These are phyloP conservation scores for Apostasia ramifera DNA, from an alignment of 106 monocot genomes.

Conservation along the genomic window DNA sequence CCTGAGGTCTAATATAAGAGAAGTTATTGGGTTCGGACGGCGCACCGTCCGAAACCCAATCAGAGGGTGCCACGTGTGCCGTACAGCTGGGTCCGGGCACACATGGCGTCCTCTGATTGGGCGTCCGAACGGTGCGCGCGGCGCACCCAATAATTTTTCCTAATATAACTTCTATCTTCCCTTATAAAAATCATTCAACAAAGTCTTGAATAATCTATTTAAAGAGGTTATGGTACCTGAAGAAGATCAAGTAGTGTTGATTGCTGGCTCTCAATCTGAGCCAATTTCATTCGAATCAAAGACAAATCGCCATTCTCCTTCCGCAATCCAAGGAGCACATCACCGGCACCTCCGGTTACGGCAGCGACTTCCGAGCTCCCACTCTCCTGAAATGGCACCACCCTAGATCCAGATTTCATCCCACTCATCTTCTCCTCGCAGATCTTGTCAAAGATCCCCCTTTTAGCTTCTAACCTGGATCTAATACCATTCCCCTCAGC, in stretches of 20 bases:
- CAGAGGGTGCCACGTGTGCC: too few relatives aligned
- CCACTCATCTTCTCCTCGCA: constrained; percentile 38
- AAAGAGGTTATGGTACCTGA: constrained; percentile 41
- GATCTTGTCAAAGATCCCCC: constrained; percentile 36
- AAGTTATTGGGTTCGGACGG: too few relatives aligned
- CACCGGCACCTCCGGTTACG: constrained; percentile 7
- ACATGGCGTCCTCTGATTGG: too few relatives aligned
- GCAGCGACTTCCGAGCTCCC: constrained; percentile 21
- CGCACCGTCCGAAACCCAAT: too few relatives aligned
- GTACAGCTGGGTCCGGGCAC: too few relatives aligned
- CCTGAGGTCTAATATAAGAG: too few relatives aligned
- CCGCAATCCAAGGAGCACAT: constrained; percentile 19
- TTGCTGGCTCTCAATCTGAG: constrained; percentile 96
- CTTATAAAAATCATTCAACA: too few relatives aligned
- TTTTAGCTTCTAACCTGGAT: constrained; percentile 27
- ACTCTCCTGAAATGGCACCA: constrained; percentile 46
- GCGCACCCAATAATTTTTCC: too few relatives aligned
- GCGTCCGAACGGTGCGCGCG: too few relatives aligned
- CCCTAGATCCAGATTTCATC: constrained; percentile 30
- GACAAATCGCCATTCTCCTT: constrained; percentile 60
- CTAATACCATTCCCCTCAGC: constrained; percentile 7
- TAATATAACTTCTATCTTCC: too few relatives aligned
- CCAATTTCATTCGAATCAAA: constrained; percentile 66
- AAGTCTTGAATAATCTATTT: too few relatives aligned
- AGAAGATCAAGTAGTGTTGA: constrained; percentile 76